These are phyloP conservation scores for Phytophthora hibernalis DNA, from an alignment of 352 stramenopile genomes.

Conservation along the genomic window DNA sequence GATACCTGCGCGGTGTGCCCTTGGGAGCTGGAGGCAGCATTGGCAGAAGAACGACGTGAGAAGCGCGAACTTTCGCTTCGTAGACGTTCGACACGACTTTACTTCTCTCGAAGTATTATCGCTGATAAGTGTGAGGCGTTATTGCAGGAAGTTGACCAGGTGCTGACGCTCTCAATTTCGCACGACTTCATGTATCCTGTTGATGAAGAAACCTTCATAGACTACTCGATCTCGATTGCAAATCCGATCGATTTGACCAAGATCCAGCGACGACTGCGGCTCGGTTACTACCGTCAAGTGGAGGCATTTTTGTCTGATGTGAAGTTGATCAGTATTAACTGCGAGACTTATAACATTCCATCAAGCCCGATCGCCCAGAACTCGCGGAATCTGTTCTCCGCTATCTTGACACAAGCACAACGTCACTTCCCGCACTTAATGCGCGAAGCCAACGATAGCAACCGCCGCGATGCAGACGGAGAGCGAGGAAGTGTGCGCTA, in stretches of 20 bases:
- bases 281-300: slow-evolving; percentile 85
- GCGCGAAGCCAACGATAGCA: slow-evolving; percentile 27
- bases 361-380: slow-evolving; percentile 86
- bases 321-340: slow-evolving; percentile 78
- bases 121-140: slow-evolving; percentile 55
- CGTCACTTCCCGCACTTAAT: slow-evolving; percentile 66
- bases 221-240: slow-evolving; percentile 84
- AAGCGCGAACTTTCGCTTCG: slow-evolving; percentile 55
- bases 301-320: slow-evolving; percentile 84
- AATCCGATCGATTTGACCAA: slow-evolving; percentile 88
- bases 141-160: slow-evolving; percentile 60
- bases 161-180: slow-evolving; percentile 76
- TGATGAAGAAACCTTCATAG: slow-evolving; percentile 67
- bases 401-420: slow-evolving; percentile 66
- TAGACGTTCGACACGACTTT: slow-evolving; percentile 46
- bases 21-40: slow-evolving; percentile 79
- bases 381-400: slow-evolving; percentile 67
- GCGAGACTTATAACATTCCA: slow-evolving; percentile 87
- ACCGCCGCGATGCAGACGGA: slow-evolving; percentile 31
- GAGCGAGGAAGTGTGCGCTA: slow-evolving; percentile 33
- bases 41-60: slow-evolving; percentile 33
- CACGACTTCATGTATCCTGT: slow-evolving; percentile 87
- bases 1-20: slow-evolving; percentile 74
- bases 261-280: slow-evolving; percentile 70
- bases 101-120: slow-evolving; percentile 60